These are phyloP conservation scores for Peronosclerospora sorghi DNA, from an alignment of 352 stramenopile genomes.

Conservation along the genomic window DNA sequence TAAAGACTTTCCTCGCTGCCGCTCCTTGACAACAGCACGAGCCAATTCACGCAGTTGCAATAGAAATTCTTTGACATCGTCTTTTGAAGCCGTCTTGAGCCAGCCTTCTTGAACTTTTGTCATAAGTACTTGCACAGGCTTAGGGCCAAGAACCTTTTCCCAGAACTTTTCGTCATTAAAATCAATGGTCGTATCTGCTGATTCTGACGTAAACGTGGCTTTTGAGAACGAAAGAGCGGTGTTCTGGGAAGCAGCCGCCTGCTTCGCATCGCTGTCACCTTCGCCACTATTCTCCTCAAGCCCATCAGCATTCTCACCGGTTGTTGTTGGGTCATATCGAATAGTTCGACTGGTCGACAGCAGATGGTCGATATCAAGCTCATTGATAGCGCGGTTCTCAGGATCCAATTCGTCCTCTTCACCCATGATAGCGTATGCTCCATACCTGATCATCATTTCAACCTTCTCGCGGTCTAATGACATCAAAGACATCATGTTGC, in stretches of 20 bases:
- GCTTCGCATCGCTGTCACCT: conserved; percentile 26
- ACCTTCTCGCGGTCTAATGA: conserved; percentile 96
- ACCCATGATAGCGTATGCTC: conserved; percentile 95
- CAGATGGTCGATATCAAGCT: conserved; percentile 83
- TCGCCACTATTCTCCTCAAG: conserved; percentile 30
- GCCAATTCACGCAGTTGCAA: conserved; percentile 64
- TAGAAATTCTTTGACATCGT: conserved; percentile 80
- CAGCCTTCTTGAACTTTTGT: conserved; percentile 81
- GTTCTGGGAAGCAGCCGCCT: conserved; percentile 32
- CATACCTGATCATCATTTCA: conserved; percentile 95
- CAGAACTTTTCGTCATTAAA: conserved; percentile 88
- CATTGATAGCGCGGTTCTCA: conserved; percentile 82
- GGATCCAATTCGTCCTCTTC: conserved; percentile 92
- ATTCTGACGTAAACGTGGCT: conserved; percentile 79
- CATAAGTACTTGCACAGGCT: conserved; percentile 79
- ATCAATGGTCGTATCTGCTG: conserved; percentile 80
- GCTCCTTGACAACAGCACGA: conserved; percentile 72
- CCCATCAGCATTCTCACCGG: conserved; percentile 26
- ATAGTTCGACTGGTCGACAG: conserved; percentile 81
- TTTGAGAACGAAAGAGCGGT: conserved; percentile 83
- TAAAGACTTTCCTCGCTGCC: conserved; percentile 72
- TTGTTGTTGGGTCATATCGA: conserved; percentile 69
- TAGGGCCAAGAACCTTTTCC: conserved; percentile 84
- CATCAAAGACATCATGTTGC: conserved; percentile 88
- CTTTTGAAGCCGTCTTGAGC: conserved; percentile 53